phyloP scores from a whole-genome alignment of 1,284 basidiomycete genomes.

The Jaminaea rosea region DNA sequence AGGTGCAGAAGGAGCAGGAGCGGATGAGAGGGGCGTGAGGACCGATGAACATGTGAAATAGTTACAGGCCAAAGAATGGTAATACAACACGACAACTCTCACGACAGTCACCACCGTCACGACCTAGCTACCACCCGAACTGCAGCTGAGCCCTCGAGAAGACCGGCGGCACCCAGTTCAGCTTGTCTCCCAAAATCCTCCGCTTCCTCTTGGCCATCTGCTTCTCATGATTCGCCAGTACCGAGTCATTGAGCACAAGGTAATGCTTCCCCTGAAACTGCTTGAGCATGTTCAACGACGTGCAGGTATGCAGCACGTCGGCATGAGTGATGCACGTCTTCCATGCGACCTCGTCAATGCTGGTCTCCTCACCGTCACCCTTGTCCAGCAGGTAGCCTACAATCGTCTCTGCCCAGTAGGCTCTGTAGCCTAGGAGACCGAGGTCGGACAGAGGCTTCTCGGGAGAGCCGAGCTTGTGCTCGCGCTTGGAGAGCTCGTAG shows the following conservation, averaged over 20 bases:
- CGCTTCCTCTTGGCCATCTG: constrained; percentile 68
- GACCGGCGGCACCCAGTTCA: constrained; percentile 74
- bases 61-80: no score
- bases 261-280: constrained; percentile 92
- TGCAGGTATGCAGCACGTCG: constrained; percentile 97
- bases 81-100: no score
- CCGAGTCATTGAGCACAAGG: constrained; percentile 80
- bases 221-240: constrained; percentile 83
- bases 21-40: not conserved
- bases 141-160: constrained; percentile 44
- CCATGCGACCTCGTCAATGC: constrained; percentile 94
- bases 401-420: constrained; percentile 96
- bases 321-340: constrained; percentile 92
- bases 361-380: constrained; percentile 58
- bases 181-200: constrained; percentile 67
- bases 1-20: constrained; percentile 16
- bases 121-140: constrained; percentile 42
- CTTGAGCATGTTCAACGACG: constrained; percentile 87
- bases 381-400: constrained; percentile 71
- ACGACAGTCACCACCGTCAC: no score
- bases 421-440: constrained; percentile 82
- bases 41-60: no score
- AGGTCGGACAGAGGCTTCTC: constrained; percentile 96
- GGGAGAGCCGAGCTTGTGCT: constrained; percentile 88
- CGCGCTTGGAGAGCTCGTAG: constrained; percentile 94